Evolutionary conservation across 2,329 filamentous ascomycete species (phyloP), one percentile per base, ranked within the genome.

Genomic region (Aspergillus novofumigatus): DNA sequence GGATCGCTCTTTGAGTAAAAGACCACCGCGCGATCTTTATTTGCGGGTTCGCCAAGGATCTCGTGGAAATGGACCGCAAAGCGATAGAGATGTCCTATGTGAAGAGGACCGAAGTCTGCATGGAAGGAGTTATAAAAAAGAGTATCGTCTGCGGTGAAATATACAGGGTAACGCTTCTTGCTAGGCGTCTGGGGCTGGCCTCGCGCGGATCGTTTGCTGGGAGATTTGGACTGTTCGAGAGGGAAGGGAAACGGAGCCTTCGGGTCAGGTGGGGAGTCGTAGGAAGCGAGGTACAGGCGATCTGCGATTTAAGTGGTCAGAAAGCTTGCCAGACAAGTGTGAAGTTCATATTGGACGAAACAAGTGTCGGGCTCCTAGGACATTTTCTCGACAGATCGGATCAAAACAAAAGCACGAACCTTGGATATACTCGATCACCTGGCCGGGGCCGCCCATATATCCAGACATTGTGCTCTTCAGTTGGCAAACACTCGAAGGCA

Each of bases 91-190:
- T 99, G 94, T 26, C 94, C 94, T 65, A 99, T 96, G 79, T 99
- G 94, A 58, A 99, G 81, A 69, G 94, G 94, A 68, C 94, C 94
- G 75, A 99, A 99, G 78, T 99, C 94, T 69, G 95, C 92, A 77
- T 97, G 92, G 77, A 99, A 99, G 32, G 93, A 92, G 75, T 99
- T 99, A 82, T 99, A 99, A 49, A 96, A 83, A 48, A 99, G 86
- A 44, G 82, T 88, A 71, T 96, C 91, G 72, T 99, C 94, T 65
- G 97, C 87, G 52, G 91, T 93, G 77, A 99, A 99, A 79, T 97
- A 99, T 72, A 90, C 92, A 1, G 94, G 94, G 55, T 87, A 77
- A 52, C 77, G 74, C 48, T 74, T 78, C 64, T 83, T 85, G 53
- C 77, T 70, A 52, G 79, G 80, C 20, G 84, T 80, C 23, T 82